Base-by-base conservation (phyloP, 2,329 filamentous ascomycete genomes). In the Paraconiothyrium brasiliense region DNA sequence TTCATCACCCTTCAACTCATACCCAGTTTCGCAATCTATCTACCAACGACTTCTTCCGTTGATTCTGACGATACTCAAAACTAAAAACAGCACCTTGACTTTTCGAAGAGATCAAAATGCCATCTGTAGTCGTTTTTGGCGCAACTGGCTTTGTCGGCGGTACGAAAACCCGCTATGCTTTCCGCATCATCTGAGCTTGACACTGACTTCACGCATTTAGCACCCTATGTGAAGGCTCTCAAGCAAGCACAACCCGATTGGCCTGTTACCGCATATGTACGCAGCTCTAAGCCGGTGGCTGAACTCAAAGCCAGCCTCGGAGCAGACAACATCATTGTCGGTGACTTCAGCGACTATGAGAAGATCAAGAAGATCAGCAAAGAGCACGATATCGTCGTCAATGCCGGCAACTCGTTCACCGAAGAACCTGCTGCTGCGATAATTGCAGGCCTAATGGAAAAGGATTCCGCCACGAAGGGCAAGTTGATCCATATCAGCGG, bases 201-300 rank as follows among this genome's bases (percentile, higher is more conserved):
- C 16, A 27, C n/a, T 46, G 43, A 46, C 43, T 27, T 46, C 8
- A 10, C 13, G 10, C 3, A 22, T 13, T 20, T 46, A 46, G 43
- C 43, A 10, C 43, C 43, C n/a, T 46, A 46, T 11, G n/a, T 22
- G 4, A 22, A n/a, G 43, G 22, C 43, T n/a, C n/a, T 46, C 7
- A 46, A 46, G 43, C 43, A 46, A 46, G 43, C 43, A n/a, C n/a
- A 46, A 8, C 43, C 43, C 6, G 43, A 46, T 46, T 46, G 43
- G 43, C n/a, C 6, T 22, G n/a, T 46, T 3, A 46, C 43, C 22
- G 43, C 43, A 11, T 24, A 46, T 20, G 43, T 46, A 10, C 43
- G 43, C 43, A 46, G 43, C 20, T 22, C 43, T 10, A 46, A 46
- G 20, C 43, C 43, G 43, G 43, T 27, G 43, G 43, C n/a, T n/a